Base-by-base conservation (phyloP, 202 grass and related monocot species). In the Musa balbisiana region DNA sequence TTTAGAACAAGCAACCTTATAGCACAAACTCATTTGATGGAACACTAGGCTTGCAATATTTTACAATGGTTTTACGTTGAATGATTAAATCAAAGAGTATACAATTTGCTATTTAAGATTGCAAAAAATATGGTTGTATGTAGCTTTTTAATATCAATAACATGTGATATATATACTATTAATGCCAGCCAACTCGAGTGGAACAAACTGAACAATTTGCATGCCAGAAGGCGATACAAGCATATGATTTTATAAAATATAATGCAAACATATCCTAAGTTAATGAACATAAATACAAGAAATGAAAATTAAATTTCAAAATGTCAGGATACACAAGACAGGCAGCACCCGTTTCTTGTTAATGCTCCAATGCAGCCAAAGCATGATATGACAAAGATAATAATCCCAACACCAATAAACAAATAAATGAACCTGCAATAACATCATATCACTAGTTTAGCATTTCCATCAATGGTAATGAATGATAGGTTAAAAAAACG, bases 371-470 rank as follows among this genome's bases (percentile, higher is more conserved):
- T 84, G 85, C 93, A 97, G 55, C 90, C 93, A 80, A 97, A 91
- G 15, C 90, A 80, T 77, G 93, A 97, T 79, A 97, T 80, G 52
- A 89, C 24, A 81, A 97, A 89, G 69, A 97, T 65, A 64, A 89
- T 74, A 78, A 80, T 81, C 15, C 93, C 93, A 56, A 91, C 33
- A 68, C 86, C 90, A 73, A 97, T 93, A 81, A 97, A 97, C 53
- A 86, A 82, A 80, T 88, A 93, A 76, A 97, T 91, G 85, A 97
- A 97, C 93, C 93, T 97, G 84, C 79, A 87, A 83, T 29, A 27
- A 62, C 49, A 77, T 24, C 3, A 72, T 23, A 72, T 29, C 16
- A 51, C 53, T 29, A 10, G n/a, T 10, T 23, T 55, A 43, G 33
- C 52, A 1, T 67, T 22, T 33, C 3, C 12, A 11, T 26, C 26